Conservation (phyloP, 108 stramenopile genomes). For the Discostella stelligeroides region DNA sequence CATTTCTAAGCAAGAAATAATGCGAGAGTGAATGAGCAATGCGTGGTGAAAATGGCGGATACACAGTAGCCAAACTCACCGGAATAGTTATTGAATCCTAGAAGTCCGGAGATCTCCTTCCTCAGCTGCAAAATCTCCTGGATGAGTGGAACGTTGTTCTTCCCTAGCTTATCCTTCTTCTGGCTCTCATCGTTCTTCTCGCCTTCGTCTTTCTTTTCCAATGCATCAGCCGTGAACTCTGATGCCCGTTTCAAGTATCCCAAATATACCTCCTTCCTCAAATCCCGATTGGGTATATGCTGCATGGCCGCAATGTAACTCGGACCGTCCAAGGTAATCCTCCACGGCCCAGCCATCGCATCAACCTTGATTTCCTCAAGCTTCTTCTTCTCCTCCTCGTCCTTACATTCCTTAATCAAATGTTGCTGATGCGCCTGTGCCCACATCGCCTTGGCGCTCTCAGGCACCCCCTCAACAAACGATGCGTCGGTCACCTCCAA, state of each 20-base stretch:
- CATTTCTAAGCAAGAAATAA: slow-evolving; percentile 34
- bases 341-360: slow-evolving; percentile 89
- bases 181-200: slow-evolving; percentile 26
- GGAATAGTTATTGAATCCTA: slow-evolving; percentile 93
- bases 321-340: slow-evolving; percentile 93
- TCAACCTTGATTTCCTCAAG: slow-evolving; percentile 69
- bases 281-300: slow-evolving; percentile 79
- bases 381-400: slow-evolving; percentile 50
- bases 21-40: background rate
- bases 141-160: slow-evolving; percentile 93
- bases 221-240: slow-evolving; percentile 45
- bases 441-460: slow-evolving; percentile 90
- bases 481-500: slow-evolving; percentile 69
- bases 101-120: slow-evolving; percentile 78
- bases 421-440: slow-evolving; percentile 71
- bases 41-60: background rate
- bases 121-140: slow-evolving; percentile 87
- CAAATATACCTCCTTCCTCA: slow-evolving; percentile 92
- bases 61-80: slow-evolving; percentile 42
- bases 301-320: slow-evolving; percentile 94
- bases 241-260: slow-evolving; percentile 89
- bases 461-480: slow-evolving; percentile 89
- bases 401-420: slow-evolving; percentile 48
- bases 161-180: slow-evolving; percentile 40
- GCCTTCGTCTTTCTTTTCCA: slow-evolving; percentile 37